Percentiles rank a stretch among this genome's conserved stretches.
These are phyloP conservation scores for Cystobasidium pallidum DNA, from an alignment of 1,284 basidiomycete species.

Conservation along the genomic window DNA sequence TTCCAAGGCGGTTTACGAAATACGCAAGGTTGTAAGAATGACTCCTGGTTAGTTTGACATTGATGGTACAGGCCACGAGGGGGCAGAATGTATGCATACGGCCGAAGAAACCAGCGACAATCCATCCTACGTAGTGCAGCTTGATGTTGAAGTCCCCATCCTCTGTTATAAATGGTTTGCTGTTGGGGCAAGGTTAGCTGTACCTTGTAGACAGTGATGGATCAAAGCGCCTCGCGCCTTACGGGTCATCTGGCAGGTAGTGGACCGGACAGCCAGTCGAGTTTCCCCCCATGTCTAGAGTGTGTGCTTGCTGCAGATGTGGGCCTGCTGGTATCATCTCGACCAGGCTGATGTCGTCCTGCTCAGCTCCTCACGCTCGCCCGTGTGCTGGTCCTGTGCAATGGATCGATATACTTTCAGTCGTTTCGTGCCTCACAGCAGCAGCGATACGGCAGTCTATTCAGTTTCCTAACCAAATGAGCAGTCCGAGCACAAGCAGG, in stretches of 20 bases:
- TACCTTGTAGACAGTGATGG: neutral
- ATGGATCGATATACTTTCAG: no score
- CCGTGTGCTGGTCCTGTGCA: no score
- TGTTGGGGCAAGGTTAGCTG: neutral
- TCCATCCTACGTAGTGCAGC: conserved; percentile 66
- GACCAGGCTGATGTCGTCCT: no score
- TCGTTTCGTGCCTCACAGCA: no score
- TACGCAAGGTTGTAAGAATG: no score
- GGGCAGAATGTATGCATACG: conserved; percentile 4
- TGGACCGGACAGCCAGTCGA: conserved; percentile 36
- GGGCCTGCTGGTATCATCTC: no score
- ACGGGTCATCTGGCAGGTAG: conserved; percentile 41
- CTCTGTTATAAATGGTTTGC: conserved; percentile 27
- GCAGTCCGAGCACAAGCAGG: neutral
- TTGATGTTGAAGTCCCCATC: conserved; percentile 39
- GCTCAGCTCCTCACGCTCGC: no score
- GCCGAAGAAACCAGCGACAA: conserved; percentile 66
- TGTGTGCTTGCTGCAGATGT: neutral
- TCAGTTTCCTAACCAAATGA: no score
- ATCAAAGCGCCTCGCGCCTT: conserved; percentile 3
- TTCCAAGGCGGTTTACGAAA: conserved; percentile 47
- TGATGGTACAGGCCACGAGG: neutral
- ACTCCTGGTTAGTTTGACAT: no score
- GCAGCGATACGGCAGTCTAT: neutral
- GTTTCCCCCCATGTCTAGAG: conserved; percentile 33